Evolutionary conservation across 495 filamentous ascomycete genomes (phyloP).

Genomic region (Massariosphaeria phaeospora): DNA sequence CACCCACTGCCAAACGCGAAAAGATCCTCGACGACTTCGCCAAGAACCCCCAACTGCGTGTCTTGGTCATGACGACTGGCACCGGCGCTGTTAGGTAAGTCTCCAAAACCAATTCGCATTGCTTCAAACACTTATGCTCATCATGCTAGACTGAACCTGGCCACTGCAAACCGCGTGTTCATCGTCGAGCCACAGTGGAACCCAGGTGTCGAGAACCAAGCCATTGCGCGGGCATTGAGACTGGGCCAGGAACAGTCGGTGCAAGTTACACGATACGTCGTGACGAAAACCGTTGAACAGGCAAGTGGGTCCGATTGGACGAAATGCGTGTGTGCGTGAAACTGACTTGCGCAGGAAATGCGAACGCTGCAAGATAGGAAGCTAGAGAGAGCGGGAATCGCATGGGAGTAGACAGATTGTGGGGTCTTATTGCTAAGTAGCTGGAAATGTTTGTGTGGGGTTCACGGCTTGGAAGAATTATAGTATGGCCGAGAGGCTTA

Average conservation of each 20-base stretch:
- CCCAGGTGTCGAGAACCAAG: constrained; percentile 36
- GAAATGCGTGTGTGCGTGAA: background rate
- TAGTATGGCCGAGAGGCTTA: too few species aligned
- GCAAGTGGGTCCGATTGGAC: too few species aligned
- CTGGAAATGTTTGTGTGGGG: too few species aligned
- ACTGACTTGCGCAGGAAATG: constrained; percentile 14
- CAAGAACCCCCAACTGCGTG: constrained; percentile 11
- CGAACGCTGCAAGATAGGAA: constrained; percentile 11
- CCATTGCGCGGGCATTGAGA: constrained; percentile 31
- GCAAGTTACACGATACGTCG: constrained; percentile 13
- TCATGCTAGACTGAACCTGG: constrained; percentile 29
- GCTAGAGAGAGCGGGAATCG: constrained; percentile 11
- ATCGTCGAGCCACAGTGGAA: constrained; percentile 41
- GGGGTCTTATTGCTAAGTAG: too few species aligned
- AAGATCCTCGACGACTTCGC: constrained; percentile 24
- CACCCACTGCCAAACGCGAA: constrained; percentile 3
- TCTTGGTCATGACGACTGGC: constrained; percentile 33
- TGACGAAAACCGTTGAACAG: constrained; percentile 15
- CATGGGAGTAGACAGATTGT: background rate
- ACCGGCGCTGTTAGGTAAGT: constrained; percentile 30
- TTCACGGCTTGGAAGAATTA: too few species aligned
- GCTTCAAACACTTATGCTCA: background rate
- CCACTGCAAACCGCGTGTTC: constrained; percentile 31
- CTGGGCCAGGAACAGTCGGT: constrained; percentile 24
- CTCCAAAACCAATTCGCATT: background rate